Base-by-base conservation (phyloP, 2,329 filamentous ascomycete genomes). In the Fusarium chlamydosporum region DNA sequence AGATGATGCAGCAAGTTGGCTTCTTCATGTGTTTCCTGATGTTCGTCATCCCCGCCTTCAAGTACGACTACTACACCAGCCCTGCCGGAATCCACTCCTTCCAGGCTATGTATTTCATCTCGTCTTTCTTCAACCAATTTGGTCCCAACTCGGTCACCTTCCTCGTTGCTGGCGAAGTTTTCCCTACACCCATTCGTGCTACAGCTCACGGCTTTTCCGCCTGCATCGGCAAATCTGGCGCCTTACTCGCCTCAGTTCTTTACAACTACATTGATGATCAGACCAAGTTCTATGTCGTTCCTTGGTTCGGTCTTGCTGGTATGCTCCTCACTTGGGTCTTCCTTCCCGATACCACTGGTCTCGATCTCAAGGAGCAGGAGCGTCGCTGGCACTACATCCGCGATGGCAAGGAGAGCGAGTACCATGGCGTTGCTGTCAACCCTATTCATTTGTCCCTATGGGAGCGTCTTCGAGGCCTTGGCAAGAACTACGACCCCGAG, bases 81-180 rank as follows among this genome's bases (percentile, higher is more conserved):
- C 82, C 85, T 1, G 83, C 84, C 7, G 88, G 93, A 74, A 91
- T 97, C 78, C 89, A 93, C 76, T 84, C 86, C n/a, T 98, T 98
- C 90, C 94, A 97, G 84, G 89, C 94, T 77, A 97, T 98, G 93
- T 97, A 97, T 86, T 97, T 97, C 83, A 80, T 98, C 73, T 97
- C 93, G 9, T 97, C 93, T 26, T 98, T 98, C 85, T 98, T 98
- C 90, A 97, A 97, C 86, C 95, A 98, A 79, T 98, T 98, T 76
- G 95, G 95, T 13, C 95, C 95, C 80, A 98, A 98, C 86, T 91
- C 89, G 46, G 94, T 97, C 75, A 97, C 94, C 67, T 98, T 98
- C 91, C 88, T 98, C 72, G 92, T 97, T 35, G 95, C 95, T 42
- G 95, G 93, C 42, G 95, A 98, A 79, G 93, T 97, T n/a, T 98